These are phyloP conservation scores for Fusarium veterinarium DNA, from an alignment of 2,329 filamentous ascomycete genomes.

Conservation along the genomic window DNA sequence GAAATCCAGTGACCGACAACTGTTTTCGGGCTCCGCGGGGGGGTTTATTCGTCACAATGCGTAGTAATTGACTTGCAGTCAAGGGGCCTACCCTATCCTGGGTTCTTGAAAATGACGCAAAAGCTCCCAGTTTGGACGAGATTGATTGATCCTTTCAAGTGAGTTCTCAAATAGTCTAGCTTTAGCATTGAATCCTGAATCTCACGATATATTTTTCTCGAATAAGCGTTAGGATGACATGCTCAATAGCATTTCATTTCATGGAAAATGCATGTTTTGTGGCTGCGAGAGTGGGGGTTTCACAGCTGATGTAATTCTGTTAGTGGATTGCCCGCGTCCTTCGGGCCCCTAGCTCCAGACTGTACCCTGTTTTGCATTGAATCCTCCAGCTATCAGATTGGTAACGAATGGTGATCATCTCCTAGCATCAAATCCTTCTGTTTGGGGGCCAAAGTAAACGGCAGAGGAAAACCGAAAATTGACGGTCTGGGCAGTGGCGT, in stretches of 20 bases:
- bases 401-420: neutral
- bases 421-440: neutral
- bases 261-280: neutral
- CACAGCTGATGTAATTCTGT: neutral
- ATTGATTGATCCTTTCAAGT: rapidly evolving
- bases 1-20: too few species aligned
- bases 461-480: neutral
- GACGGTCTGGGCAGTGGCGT: neutral
- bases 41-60: neutral
- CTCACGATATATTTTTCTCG: neutral
- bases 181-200: neutral
- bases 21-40: neutral
- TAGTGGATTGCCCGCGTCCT: neutral
- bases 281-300: neutral
- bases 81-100: neutral
- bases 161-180: neutral
- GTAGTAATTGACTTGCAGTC: neutral
- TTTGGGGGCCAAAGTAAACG: neutral
- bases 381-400: neutral
- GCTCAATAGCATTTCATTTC: neutral
- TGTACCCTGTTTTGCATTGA: neutral
- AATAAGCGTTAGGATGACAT: neutral
- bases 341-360: neutral
- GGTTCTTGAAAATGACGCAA: neutral
- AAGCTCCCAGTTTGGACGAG: neutral